Base-by-base conservation (phyloP, 345 rosid species). In the Salix exigua region DNA sequence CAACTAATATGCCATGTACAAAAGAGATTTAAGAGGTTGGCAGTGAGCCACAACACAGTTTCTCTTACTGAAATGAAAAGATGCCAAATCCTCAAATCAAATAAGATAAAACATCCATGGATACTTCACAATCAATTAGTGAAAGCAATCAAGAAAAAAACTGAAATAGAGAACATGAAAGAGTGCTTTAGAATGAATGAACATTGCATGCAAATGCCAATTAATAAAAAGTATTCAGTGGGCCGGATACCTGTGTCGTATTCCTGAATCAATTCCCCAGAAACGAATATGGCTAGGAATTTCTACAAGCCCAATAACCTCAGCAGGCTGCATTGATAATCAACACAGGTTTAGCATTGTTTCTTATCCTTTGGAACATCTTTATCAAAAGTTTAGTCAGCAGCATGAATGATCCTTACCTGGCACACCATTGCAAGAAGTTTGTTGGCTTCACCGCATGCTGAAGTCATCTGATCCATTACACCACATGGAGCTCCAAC, bases 401-500 rank as follows among this genome's bases (percentile, higher is more conserved):
- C 68, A 73, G 74, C 40, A 67, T 17, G 40, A 46, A 85, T 73
- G 72, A 75, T 46, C 78, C 75, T 60, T 91, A 92, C 99, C 91
- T 94, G 98, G 91, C 99, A 94, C 78, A 96, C 87, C 99, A 96
- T 96, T 74, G 97, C 99, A 81, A 96, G 90, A 66, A 96, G 93
- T 81, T 94, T 92, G 87, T 96, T 90, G 75, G 98, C 94, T 83
- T 96, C 99, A 61, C 99, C 99, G 79, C 98, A 96, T 30, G 97
- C 94, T 40, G 99, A 92, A 66, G 99, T 88, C 99, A 96, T 96
- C 89, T 96, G 99, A 84, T 96, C 99, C 99, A 96, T 96, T 66
- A 96, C 96, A 73, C 99, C 99, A 77, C 99, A 96, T 23, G 99
- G 99, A 78, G 99, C 99, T 84, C 99, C 99, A 83, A 96, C 99